These are phyloP conservation scores for Chaetomium olivaceum DNA, from an alignment of 2,329 filamentous ascomycete genomes.

Conservation along the genomic window DNA sequence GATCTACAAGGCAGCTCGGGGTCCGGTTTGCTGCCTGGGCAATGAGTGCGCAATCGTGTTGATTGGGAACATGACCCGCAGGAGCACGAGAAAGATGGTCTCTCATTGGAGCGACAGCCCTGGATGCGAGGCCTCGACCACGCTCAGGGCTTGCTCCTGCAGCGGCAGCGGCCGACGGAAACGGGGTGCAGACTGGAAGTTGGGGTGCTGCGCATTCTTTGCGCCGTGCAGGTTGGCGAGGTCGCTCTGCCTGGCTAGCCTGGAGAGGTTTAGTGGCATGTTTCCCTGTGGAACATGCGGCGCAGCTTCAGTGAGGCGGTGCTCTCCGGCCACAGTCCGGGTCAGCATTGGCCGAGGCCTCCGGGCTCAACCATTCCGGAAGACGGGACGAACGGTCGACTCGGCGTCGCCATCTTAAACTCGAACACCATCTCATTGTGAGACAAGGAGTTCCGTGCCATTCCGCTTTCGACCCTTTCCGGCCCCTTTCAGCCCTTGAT, in stretches of 20 bases:
- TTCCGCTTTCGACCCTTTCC: background rate
- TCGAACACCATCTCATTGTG: too few species aligned
- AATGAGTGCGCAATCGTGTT: background rate
- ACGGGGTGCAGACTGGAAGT: background rate
- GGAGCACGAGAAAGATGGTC: background rate
- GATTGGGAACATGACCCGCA: conserved; percentile 12
- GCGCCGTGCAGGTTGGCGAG: background rate
- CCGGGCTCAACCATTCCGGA: background rate
- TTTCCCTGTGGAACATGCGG: background rate
- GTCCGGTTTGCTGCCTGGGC: conserved; percentile 15
- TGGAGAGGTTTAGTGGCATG: background rate
- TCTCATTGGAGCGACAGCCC: conserved; percentile 12
- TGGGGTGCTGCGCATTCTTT: conserved; percentile 7
- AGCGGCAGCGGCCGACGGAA: conserved; percentile 12
- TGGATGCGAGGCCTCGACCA: conserved; percentile 2
- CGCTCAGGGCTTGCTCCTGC: background rate
- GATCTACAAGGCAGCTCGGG: conserved; percentile 1
- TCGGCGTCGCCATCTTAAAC: too few species aligned
- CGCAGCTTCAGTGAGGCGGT: background rate
- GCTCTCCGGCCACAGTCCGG: background rate
- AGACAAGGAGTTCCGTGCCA: background rate
- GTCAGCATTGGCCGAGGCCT: background rate
- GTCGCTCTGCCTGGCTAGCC: background rate
- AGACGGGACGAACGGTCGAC: background rate
- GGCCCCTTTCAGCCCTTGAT: background rate